Conservation (phyloP, 2,329 filamentous ascomycete genomes). For the Penicillium sp. region DNA sequence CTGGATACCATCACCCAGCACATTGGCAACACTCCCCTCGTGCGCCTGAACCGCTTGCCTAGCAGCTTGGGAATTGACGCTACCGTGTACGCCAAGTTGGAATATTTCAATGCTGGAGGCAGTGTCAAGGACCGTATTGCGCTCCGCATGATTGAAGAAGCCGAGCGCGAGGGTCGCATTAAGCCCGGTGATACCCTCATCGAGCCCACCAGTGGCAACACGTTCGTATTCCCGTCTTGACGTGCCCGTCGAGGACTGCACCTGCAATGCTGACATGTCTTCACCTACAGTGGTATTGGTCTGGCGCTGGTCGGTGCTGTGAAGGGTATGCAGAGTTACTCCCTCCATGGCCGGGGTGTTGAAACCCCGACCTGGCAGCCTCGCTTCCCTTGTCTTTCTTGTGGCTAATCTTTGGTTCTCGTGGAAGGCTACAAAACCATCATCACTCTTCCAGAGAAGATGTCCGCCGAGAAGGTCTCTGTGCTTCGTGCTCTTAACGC, state of each 20-base stretch:
- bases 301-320: conserved; percentile 89
- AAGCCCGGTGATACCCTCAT: conserved; percentile 96
- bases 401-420: background rate
- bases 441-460: conserved; percentile 98
- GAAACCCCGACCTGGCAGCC: too few species aligned
- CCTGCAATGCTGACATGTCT: background rate
- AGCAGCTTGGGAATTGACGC: conserved; percentile 84
- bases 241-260: too few species aligned
- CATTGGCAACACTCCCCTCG: conserved; percentile 93
- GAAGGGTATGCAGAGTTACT: conserved; percentile 51
- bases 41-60: conserved; percentile 87
- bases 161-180: conserved; percentile 84
- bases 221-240: conserved; percentile 39
- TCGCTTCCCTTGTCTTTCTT: background rate
- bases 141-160: conserved; percentile 93
- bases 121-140: conserved; percentile 95
- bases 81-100: conserved; percentile 83
- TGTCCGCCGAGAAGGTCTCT: conserved; percentile 96
- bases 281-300: conserved; percentile 65
- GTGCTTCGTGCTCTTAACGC: conserved; percentile 89
- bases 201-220: conserved; percentile 96
- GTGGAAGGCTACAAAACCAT: conserved; percentile 78
- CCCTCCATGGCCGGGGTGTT: too few species aligned
- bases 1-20: conserved; percentile 71
- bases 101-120: conserved; percentile 89